Base-by-base conservation (phyloP, 2,329 filamentous ascomycete species). In the Aspergillus latus region DNA sequence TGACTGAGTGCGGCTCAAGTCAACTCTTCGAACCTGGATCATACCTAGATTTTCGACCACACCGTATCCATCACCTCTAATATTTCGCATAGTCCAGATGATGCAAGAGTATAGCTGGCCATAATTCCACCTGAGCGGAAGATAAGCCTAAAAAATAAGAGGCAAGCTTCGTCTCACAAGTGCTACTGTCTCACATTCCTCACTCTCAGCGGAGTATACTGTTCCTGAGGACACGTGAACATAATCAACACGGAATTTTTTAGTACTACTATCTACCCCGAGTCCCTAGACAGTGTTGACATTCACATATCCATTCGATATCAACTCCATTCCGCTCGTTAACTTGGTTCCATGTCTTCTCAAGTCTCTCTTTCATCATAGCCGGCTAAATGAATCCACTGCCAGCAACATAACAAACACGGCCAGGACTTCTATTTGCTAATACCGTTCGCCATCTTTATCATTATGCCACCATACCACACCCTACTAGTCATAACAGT, bases 401-500 rank as follows among this genome's bases (percentile, higher is more conserved):
- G n/a, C n/a, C 15, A 29, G 34, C 44, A 36, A 7, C 42, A 44
- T 44, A 44, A 29, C 44, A 47, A 46, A 4, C 46, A 7, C 7
- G 11, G 32, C 7, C 34, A 13, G 34, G 16, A 26, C 47, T 26
- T 34, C 47, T 49, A 49, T 39, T 26, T 26, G 26, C 45, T 9
- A 21, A n/a, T 16, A 48, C 21, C 29, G 15, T 11, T 28, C 21
- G 10, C 42, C 21, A 21, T 21, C 21, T 21, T 21, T n/a, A 29
- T 40, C 9, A 52, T 21, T 9, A 56, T 57, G 55, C 45, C 32
- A 10, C 53, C 39, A 5, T 73, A 32, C 44, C 15, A 26, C 44
- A 34, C 70, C 49, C 62, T 72, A 5, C 51, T 74, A 47, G 66
- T 65, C 43, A 65, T 66, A 56, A 74, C 72, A 32, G 66, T 73